phyloP scores from a whole-genome alignment of 75 land plant genomes.

The Pinus albicaulis region DNA sequence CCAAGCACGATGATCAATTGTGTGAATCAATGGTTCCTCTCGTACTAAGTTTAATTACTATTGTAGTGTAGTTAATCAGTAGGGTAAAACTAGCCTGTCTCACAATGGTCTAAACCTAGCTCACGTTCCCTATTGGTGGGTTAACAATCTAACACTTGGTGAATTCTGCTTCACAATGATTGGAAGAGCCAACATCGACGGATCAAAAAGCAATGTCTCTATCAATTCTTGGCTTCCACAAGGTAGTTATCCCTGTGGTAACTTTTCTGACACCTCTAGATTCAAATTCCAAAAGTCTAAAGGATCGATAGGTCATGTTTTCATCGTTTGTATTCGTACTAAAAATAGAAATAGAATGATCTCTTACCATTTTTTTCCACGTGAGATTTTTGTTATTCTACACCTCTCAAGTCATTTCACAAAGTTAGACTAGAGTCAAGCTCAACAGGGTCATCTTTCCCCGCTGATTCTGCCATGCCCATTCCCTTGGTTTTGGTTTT shows the following conservation, averaged over 20 bases:
- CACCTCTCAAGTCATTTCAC: slow-evolving; percentile 49
- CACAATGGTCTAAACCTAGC: too few species aligned
- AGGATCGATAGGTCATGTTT: slow-evolving; percentile 60
- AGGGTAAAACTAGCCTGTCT: slow-evolving; percentile 8
- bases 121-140: too few species aligned
- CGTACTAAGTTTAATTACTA: slow-evolving; percentile 14
- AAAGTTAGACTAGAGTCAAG: slow-evolving; percentile 32
- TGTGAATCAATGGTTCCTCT: too few species aligned
- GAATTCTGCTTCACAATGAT: slow-evolving; percentile 13
- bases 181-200: slow-evolving; percentile 36
- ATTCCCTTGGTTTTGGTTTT: slow-evolving; percentile 32
- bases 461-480: slow-evolving; percentile 31
- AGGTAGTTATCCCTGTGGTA: slow-evolving; percentile 49
- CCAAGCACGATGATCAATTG: too few species aligned
- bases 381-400: slow-evolving; percentile 9
- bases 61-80: slow-evolving; percentile 11
- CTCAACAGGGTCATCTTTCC: slow-evolving; percentile 34
- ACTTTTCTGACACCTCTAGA: slow-evolving; percentile 16
- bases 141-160: too few species aligned
- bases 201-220: slow-evolving; percentile 40
- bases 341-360: slow-evolving; percentile 29
- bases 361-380: slow-evolving; percentile 33
- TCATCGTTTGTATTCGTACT: slow-evolving; percentile 45
- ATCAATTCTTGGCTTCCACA: slow-evolving; percentile 33
- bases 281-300: background rate